phyloP scores from a whole-genome alignment of 108 stramenopile species.

The Pseudonitzschia pungens region DNA sequence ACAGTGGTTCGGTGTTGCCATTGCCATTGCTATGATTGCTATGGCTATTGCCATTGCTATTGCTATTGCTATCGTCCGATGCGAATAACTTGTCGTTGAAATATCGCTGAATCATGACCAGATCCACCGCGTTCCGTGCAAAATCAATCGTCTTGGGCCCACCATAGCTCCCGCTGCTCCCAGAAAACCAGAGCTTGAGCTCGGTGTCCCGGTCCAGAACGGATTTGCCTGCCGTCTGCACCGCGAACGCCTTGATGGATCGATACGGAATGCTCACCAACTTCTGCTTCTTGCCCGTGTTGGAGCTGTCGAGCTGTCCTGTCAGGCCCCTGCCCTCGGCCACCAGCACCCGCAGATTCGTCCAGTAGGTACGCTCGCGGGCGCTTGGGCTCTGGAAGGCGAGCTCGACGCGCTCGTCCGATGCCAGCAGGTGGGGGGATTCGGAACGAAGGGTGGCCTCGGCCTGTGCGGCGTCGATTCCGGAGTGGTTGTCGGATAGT shows the following conservation, averaged over 20 bases:
- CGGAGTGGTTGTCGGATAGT: slow-evolving; percentile 42
- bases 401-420: slow-evolving; percentile 41
- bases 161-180: slow-evolving; percentile 42
- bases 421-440: slow-evolving; percentile 38
- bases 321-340: slow-evolving; percentile 60
- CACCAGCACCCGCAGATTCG: slow-evolving; percentile 52
- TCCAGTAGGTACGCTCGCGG: slow-evolving; percentile 47
- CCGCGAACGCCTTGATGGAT: slow-evolving; percentile 62
- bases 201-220: slow-evolving; percentile 63
- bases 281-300: slow-evolving; percentile 24
- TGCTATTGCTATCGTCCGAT: slow-evolving; percentile 20
- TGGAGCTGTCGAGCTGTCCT: slow-evolving; percentile 39
- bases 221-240: slow-evolving; percentile 60
- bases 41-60: slow-evolving; percentile 2
- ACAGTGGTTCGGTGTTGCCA: slow-evolving; percentile 37
- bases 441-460: slow-evolving; percentile 38
- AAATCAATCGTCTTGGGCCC: slow-evolving; percentile 43
- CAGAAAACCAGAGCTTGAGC: slow-evolving; percentile 56
- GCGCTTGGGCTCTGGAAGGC: slow-evolving; percentile 40
- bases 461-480: slow-evolving; percentile 46
- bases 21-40: slow-evolving; percentile 21
- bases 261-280: slow-evolving; percentile 59
- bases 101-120: slow-evolving; percentile 60
- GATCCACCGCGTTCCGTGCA: slow-evolving; percentile 51
- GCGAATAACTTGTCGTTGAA: slow-evolving; percentile 53